Base-by-base conservation (phyloP, 371 early-diverging fungal species). In the Syncephalastrum racemosum region DNA sequence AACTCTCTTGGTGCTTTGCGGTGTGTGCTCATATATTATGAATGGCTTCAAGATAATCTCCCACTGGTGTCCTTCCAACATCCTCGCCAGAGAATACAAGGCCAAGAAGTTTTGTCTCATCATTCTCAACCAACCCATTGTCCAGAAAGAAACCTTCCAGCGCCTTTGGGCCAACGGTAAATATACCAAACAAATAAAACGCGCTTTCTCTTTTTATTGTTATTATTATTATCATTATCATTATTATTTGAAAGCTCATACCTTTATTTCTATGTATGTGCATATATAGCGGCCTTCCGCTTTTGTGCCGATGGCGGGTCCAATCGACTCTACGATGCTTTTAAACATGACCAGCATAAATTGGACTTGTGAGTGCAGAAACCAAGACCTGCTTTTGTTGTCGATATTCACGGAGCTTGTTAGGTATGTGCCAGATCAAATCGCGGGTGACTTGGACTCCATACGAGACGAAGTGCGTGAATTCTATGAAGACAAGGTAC, bases 251-350 rank as follows among this genome's bases (percentile, higher is more conserved):
- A 16, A 39, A 16, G 31, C 18, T 22, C 7, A 19, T 45, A 45
- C 22, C 13, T 13, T 54, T 8, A 42, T 13, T 47, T 18, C 1
- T 36, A 2, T 60, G 14, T 41, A 14, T 19, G 42, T 19, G 22
- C n/a, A n/a, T n/a, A n/a, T n/a, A 22, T 54, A 84, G 95, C 94
- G 5, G 58, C 74, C 1, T 67, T 84, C 48, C 73, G 79, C 4
- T 73, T 93, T 23, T 92, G 93, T 57, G 93, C 93, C 5, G 97
- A 96, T 63, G 97, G 96, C 12, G 97, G 94, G 6, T 88, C 90
- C 22, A 97, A 97, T 70, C 79, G 91, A 27, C 73, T 97, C 20
- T 91, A 86, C 56, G 89, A 90, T 55, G 59, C 77, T 1, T 81
- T 91, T 23, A 66, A 62, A 19, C 62, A 71, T 18, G 80, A 84